Evolutionary conservation across 495 filamentous ascomycete species (phyloP), one percentile per base, ranked within the genome.

Genomic region (Cryomyces minteri): DNA sequence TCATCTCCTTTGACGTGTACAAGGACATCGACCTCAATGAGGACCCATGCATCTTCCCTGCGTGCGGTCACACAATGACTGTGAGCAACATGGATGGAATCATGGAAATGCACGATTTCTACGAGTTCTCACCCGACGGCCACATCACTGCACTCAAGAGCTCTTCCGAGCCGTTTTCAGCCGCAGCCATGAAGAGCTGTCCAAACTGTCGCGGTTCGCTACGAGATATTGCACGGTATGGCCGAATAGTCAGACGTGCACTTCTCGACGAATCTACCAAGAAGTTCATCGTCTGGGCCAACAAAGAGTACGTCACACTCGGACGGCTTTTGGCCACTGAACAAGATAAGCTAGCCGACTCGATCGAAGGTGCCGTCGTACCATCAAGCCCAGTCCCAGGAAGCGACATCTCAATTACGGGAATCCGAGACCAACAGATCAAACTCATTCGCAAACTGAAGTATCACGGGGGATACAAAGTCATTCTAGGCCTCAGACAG

Each of bases 201-300:
- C 74, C 80, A 4, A 65, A 49, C 3, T 88, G 81, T 53, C 72
- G 79, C 6, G 69, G 70, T 0, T 68, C 77, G 4, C 61, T 87
- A 28, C 64, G 76, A 18, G 66, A 70, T 40, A 67, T 84, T 44
- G 59, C 77, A 7, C 62, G 81, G 11, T 86, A 88, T 52, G 72
- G 76, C 31, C 68, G 79, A 18, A 71, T 86, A 5, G 68, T 81
- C 30, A 67, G 73, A 33, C 67, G 74, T 4, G 80, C 70, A 5
- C 56, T 73, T 41, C 60, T 87, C 2, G 76, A 86, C 43, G 77
- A 83, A 53, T 62, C 73, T 0, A 78, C 76, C 0, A 82, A 80
- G 56, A 78, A 74, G 47, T 79, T 85, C 53, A 71, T 76, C 29
- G 46, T 68, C 11, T 67, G 59, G 46, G 55, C 71, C 4, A 72